A percentile compares a stretch with the other conserved stretches of the same genome.
Conservation (phyloP, 2,329 filamentous ascomycete genomes). For the Microthyrium microscopicum region DNA sequence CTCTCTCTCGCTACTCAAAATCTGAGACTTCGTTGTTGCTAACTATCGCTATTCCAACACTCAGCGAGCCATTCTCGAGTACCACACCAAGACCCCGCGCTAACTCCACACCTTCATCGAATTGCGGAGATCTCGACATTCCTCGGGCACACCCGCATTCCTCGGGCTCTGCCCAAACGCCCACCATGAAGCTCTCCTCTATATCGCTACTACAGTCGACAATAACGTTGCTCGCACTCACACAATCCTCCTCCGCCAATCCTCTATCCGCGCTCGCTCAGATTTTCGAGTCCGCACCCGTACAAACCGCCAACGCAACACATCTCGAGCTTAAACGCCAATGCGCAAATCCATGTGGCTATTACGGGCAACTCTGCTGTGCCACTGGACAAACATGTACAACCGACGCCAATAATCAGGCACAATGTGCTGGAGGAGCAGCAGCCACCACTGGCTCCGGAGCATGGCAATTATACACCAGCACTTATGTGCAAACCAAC, state of each 20-base stretch:
- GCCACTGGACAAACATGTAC: constrained; percentile 15
- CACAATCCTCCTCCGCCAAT: constrained; percentile 1
- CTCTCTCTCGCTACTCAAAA: too few species aligned
- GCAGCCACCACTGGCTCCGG: constrained; percentile 14
- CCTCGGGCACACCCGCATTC: too few species aligned
- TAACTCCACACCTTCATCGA: too few species aligned
- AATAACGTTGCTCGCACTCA: not conserved
- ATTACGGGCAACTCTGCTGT: constrained; percentile 20
- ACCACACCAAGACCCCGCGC: too few species aligned
- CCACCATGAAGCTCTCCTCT: constrained; percentile 5
- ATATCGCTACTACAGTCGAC: not conserved
- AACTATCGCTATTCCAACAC: too few species aligned
- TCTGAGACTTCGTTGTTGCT: too few species aligned
- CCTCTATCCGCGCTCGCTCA: constrained; percentile 4
- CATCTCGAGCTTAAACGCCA: constrained; percentile 2
- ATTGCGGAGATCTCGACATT: too few species aligned
- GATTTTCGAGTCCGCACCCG: constrained; percentile 1
- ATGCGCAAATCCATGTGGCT: constrained; percentile 16
- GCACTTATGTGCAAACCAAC: constrained; percentile 39
- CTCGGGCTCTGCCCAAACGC: too few species aligned
- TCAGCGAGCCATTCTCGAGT: too few species aligned
- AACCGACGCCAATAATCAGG: constrained; percentile 19
- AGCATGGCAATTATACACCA: constrained; percentile 39
- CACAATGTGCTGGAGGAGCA: constrained; percentile 15
- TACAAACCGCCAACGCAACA: constrained; percentile 2